Conservation (phyloP, 306 rosid genomes). For the Prosopis cineraria region DNA sequence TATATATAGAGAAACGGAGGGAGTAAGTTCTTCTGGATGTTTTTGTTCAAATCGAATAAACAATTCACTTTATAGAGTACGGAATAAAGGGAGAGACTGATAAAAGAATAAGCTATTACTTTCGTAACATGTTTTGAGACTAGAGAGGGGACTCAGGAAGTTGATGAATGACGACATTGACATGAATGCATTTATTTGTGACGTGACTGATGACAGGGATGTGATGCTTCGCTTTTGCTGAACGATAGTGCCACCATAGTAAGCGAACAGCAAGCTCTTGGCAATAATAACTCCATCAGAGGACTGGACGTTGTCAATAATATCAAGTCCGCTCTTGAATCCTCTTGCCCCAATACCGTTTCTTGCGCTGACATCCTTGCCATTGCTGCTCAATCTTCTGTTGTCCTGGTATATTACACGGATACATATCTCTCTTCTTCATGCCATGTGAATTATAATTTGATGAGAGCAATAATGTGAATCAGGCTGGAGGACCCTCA, state of each 20-base stretch:
- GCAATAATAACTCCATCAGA: constrained; percentile 52
- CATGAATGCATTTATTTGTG: too few relatives aligned
- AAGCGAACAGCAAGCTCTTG: constrained; percentile 40
- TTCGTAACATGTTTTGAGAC: too few relatives aligned
- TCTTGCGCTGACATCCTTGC: constrained; percentile 69
- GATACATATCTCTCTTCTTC: too few relatives aligned
- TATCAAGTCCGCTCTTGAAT: constrained; percentile 53
- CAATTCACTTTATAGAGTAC: too few relatives aligned
- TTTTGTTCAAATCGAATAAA: too few relatives aligned
- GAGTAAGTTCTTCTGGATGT: too few relatives aligned
- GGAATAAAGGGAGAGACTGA: too few relatives aligned
- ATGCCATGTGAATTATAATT: too few relatives aligned
- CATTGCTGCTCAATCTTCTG: constrained; percentile 53
- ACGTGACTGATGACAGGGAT: constrained; percentile 54
- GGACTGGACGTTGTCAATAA: constrained; percentile 56
- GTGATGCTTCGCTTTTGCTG: constrained; percentile 63
- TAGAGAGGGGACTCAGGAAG: too few relatives aligned
- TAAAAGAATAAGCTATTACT: too few relatives aligned
- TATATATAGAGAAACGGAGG: too few relatives aligned
- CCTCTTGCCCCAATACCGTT: constrained; percentile 49
- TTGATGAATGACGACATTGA: too few relatives aligned
- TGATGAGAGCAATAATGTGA: background rate
- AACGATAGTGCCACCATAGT: constrained; percentile 38
- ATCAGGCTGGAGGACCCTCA: constrained; percentile 52
- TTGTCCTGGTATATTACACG: constrained; percentile 40